Conservation (phyloP, 2,329 filamentous ascomycete genomes). For the Ceratocystis eucalypticola region DNA sequence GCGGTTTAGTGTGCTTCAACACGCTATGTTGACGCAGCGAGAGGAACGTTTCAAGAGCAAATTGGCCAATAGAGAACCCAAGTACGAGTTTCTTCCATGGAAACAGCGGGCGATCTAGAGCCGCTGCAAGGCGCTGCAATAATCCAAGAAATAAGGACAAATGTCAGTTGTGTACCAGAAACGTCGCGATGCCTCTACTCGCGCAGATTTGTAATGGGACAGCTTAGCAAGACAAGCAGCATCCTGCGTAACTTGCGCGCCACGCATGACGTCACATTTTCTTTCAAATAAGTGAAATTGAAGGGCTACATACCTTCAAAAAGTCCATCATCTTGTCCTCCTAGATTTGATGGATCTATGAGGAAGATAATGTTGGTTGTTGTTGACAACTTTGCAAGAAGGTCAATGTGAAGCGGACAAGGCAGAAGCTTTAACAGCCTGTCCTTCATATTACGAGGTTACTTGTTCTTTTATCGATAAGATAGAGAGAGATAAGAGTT, state of each 20-base stretch:
- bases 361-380: not conserved
- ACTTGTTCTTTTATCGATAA: slow-evolving; percentile 6
- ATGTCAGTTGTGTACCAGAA: slow-evolving; percentile 13
- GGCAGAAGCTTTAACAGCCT: slow-evolving; percentile 6
- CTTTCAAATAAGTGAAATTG: not conserved
- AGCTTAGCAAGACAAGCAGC: not conserved
- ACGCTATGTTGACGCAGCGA: slow-evolving; percentile 82
- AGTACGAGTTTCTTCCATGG: slow-evolving; percentile 96
- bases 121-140: slow-evolving; percentile 58
- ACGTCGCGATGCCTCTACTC: not conserved
- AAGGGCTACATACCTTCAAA: slow-evolving; percentile 15
- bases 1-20: slow-evolving; percentile 63
- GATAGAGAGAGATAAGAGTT: not conserved
- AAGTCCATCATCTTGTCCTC: slow-evolving; percentile 18
- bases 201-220: not conserved
- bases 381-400: not conserved
- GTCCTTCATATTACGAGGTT: not conserved
- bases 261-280: slow-evolving; percentile 11
- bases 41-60: slow-evolving; percentile 77
- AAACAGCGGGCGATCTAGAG: slow-evolving; percentile 82
- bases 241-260: not conserved
- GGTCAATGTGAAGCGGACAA: not conserved
- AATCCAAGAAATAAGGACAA: not conserved
- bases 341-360: not conserved
- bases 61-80: slow-evolving; percentile 86